Evolutionary conservation across 345 rosid species (phyloP).

Genomic region (Clarkia xantiana): DNA sequence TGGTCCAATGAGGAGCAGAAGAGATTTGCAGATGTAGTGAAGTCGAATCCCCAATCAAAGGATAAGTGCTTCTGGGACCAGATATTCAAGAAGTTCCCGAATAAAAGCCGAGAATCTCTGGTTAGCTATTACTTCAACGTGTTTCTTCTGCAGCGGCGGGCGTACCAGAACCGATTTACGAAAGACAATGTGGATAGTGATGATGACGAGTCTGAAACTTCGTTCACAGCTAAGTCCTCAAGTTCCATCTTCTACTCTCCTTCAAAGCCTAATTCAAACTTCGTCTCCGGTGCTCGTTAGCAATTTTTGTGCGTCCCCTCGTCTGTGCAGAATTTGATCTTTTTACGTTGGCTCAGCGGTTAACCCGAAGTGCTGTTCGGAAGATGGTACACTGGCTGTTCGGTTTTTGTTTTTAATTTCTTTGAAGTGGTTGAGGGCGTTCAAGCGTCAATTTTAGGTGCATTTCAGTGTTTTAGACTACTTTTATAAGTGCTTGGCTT

Average conservation of each 20-base stretch:
- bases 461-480: too few relatives aligned
- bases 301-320: constrained; percentile 1
- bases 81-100: constrained; percentile 26
- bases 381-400: too few relatives aligned
- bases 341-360: too few relatives aligned
- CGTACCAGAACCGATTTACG: constrained; percentile 46
- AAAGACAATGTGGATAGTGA: constrained; percentile 46
- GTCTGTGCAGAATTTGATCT: too few relatives aligned
- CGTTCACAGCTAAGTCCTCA: constrained; percentile 7
- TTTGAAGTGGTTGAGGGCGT: too few relatives aligned
- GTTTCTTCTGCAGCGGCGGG: constrained; percentile 56
- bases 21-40: constrained; percentile 32
- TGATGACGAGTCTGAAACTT: constrained; percentile 28
- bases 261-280: constrained; percentile 5
- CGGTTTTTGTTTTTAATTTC: too few relatives aligned
- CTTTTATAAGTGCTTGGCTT: too few relatives aligned
- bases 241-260: constrained; percentile 15
- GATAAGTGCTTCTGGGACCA: constrained; percentile 33
- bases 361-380: too few relatives aligned
- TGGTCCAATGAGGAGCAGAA: constrained; percentile 50
- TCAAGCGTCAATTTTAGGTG: too few relatives aligned
- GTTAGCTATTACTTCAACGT: constrained; percentile 74
- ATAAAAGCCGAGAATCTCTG: constrained; percentile 39
- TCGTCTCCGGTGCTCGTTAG: constrained; percentile 2
- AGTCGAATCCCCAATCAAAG: constrained; percentile 21